Conservation (phyloP, 176 grass and related monocot genomes). For the Microstegium vimineum region DNA sequence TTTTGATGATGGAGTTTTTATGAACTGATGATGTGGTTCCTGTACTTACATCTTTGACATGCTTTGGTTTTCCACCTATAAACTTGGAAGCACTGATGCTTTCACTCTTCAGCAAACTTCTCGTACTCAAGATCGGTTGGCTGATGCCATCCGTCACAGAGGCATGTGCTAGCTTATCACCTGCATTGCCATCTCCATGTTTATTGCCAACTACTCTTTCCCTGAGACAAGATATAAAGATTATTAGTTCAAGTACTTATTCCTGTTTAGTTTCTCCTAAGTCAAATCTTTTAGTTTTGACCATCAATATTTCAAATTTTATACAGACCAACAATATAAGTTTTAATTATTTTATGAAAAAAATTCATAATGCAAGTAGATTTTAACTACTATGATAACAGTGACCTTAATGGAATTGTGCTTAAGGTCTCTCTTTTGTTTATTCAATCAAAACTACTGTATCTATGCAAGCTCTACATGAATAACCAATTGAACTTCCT, state of each 20-base stretch:
- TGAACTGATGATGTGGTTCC: neutral
- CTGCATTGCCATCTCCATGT: slow-evolving; percentile 46
- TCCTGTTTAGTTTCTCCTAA: neutral
- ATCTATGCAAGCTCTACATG: neutral
- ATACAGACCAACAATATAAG: neutral
- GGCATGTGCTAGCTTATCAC: slow-evolving; percentile 42
- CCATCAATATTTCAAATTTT: neutral
- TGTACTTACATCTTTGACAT: slow-evolving; percentile 67
- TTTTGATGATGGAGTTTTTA: neutral
- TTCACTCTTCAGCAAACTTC: slow-evolving; percentile 92
- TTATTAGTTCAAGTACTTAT: slow-evolving; percentile 12
- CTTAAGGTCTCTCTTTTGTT: slow-evolving; percentile 9
- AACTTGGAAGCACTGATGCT: slow-evolving; percentile 98
- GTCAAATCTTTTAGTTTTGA: neutral
- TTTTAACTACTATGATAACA: neutral
- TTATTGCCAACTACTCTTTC: slow-evolving; percentile 73
- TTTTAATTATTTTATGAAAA: neutral
- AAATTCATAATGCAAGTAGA: neutral
- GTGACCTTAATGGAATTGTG: neutral
- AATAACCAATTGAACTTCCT: neutral
- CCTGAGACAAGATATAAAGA: slow-evolving; percentile 42
- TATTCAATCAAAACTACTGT: neutral
- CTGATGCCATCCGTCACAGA: slow-evolving; percentile 70
- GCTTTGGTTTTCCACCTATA: slow-evolving; percentile 73
- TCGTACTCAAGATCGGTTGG: slow-evolving; percentile 58